phyloP scores from a whole-genome alignment of 768 basidiomycete species.

The Termitomyces sp. region DNA sequence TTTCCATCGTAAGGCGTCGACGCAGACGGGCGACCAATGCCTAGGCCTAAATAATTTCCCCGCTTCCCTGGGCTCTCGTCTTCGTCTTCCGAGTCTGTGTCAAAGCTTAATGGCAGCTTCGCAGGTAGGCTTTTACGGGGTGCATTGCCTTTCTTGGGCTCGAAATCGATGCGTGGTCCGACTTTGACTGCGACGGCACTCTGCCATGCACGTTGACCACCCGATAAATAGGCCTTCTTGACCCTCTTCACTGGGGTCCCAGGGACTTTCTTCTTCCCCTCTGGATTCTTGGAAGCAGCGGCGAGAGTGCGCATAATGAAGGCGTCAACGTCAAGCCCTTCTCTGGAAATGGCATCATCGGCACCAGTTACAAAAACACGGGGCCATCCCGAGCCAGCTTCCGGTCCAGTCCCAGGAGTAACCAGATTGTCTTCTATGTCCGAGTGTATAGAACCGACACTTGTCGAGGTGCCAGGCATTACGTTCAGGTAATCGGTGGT shows the following conservation, averaged over 20 bases:
- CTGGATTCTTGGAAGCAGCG: conserved; percentile 46
- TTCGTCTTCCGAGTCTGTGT: conserved; percentile 62
- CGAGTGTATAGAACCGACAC: conserved; percentile 57
- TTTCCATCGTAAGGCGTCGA: conserved; percentile 21
- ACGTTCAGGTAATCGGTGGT: conserved; percentile 26
- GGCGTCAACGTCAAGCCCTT: conserved; percentile 51
- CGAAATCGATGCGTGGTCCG: conserved; percentile 42
- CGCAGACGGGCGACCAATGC: conserved; percentile 56
- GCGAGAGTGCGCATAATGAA: conserved; percentile 73
- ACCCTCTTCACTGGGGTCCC: conserved; percentile 81
- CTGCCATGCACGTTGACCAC: conserved; percentile 70
- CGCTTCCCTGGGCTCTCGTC: conserved; percentile 65
- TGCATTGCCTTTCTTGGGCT: conserved; percentile 43
- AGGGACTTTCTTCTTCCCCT: conserved; percentile 59
- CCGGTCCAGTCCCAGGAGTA: conserved; percentile 61
- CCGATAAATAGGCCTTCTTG: conserved; percentile 54
- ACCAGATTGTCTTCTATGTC: conserved; percentile 64
- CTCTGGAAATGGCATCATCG: conserved; percentile 30
- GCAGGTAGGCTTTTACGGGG: conserved; percentile 76
- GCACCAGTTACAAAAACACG: conserved; percentile 37
- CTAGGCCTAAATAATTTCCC: conserved; percentile 58
- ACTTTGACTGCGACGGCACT: conserved; percentile 74
- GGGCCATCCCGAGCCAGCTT: conserved; percentile 62
- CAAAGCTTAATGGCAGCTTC: conserved; percentile 32
- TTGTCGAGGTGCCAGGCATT: conserved; percentile 59